Evolutionary conservation across 768 basidiomycete species (phyloP).

Genomic region (Collybia sordida): DNA sequence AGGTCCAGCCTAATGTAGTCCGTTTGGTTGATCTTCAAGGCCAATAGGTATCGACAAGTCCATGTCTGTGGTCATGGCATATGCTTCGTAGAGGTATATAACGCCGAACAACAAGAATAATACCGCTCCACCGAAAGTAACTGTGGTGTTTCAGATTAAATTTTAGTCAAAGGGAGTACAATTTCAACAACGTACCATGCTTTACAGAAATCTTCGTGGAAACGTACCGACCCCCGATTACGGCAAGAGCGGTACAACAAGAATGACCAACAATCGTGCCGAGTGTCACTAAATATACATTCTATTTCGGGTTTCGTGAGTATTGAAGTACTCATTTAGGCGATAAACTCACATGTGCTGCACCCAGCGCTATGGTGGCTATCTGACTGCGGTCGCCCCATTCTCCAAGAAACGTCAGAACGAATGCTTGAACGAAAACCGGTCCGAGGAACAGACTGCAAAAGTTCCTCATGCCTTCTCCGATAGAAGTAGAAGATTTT

Average conservation of each 20-base stretch:
- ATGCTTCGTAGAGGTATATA: conserved; percentile 73
- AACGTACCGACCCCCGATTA: conserved; percentile 90
- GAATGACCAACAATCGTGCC: conserved; percentile 91
- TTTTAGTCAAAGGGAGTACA: conserved; percentile 5
- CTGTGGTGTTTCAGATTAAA: conserved; percentile 32
- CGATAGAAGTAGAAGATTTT: conserved; percentile 19
- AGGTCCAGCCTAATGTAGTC: not conserved
- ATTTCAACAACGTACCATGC: conserved; percentile 59
- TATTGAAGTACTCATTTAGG: not conserved
- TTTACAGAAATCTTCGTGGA: conserved; percentile 96
- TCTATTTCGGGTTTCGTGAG: conserved; percentile 44
- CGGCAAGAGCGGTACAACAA: conserved; percentile 84
- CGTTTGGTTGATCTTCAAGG: conserved; percentile 9
- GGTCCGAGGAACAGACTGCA: conserved; percentile 83
- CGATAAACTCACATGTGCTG: conserved; percentile 72
- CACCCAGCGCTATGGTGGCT: conserved; percentile 93
- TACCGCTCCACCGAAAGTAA: conserved; percentile 78
- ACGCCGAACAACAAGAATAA: conserved; percentile 85
- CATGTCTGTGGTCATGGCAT: conserved; percentile 32
- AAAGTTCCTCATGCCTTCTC: conserved; percentile 78
- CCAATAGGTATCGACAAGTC: conserved; percentile 30
- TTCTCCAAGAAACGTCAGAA: conserved; percentile 96
- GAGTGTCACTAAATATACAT: conserved; percentile 85
- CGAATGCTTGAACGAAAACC: conserved; percentile 92
- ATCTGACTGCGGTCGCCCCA: conserved; percentile 99